Percentiles rank a stretch among this genome's conserved stretches.
Conservation (phyloP, 176 grass and related monocot species). For the Oropetium thomaeum region DNA sequence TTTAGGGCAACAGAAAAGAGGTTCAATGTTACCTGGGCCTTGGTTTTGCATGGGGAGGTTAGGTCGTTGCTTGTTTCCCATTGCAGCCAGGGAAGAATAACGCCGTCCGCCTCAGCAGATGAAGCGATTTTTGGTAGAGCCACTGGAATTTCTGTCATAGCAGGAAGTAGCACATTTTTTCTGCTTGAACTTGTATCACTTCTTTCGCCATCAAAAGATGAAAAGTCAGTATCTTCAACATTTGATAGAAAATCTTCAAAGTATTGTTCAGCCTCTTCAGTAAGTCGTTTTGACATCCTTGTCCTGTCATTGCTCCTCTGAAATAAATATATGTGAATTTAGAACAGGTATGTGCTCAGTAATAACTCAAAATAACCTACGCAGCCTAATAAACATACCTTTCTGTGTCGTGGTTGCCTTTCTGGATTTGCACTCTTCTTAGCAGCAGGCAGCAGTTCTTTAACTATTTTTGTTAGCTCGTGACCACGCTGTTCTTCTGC, state of each 20-base stretch:
- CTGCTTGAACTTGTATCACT: constrained; percentile 70
- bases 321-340: constrained; percentile 23
- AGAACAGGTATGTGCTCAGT: background rate
- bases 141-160: constrained; percentile 45
- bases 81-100: constrained; percentile 94
- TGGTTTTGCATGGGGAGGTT: constrained; percentile 59
- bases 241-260: constrained; percentile 96
- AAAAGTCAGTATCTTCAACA: constrained; percentile 97
- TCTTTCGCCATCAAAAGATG: constrained; percentile 94
- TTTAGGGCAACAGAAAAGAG: background rate
- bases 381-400: constrained; percentile 42
- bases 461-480: constrained; percentile 89
- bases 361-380: background rate
- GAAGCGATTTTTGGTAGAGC: constrained; percentile 34
- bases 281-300: constrained; percentile 67
- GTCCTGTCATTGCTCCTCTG: constrained; percentile 95
- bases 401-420: constrained; percentile 52
- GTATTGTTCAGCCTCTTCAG: constrained; percentile 83
- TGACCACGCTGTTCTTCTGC: constrained; percentile 87
- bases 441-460: constrained; percentile 73
- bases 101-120: constrained; percentile 60
- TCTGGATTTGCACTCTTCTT: constrained; percentile 51
- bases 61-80: constrained; percentile 79
- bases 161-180: constrained; percentile 31
- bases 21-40: constrained; percentile 36